A percentile compares a stretch with the other conserved stretches of the same genome.
Conservation (phyloP, 2,329 filamentous ascomycete species). For the Colletotrichum sp. region DNA sequence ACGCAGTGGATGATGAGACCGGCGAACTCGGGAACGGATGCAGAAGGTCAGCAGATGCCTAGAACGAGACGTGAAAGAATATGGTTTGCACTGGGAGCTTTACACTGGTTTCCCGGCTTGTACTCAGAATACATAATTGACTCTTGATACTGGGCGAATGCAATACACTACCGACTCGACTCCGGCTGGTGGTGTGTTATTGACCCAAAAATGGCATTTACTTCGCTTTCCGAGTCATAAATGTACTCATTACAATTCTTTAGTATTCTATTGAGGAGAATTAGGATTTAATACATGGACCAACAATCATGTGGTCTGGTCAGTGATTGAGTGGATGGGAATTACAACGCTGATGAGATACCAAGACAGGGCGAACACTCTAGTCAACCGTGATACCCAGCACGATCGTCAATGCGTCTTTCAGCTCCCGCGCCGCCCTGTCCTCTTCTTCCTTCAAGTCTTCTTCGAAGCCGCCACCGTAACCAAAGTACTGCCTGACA, state of each 20-base stretch:
- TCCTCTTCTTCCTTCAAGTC: conserved; percentile 1
- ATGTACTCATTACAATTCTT: not conserved
- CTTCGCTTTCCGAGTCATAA: not conserved
- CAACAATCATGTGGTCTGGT: not conserved
- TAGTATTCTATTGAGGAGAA: not conserved
- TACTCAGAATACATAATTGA: not conserved
- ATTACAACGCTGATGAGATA: not conserved
- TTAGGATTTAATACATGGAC: not conserved
- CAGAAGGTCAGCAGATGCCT: not conserved
- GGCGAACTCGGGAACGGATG: not conserved
- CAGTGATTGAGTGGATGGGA: not conserved
- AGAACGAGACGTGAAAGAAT: not conserved
- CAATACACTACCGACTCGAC: too few species aligned
- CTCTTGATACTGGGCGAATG: not conserved
- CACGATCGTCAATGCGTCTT: not conserved
- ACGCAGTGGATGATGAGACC: not conserved
- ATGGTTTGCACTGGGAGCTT: not conserved
- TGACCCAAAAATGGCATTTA: not conserved
- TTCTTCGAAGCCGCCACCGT: not conserved
- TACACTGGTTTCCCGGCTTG: not conserved
- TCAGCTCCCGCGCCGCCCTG: not conserved
- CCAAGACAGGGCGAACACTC: not conserved
- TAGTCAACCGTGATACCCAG: conserved; percentile 2
- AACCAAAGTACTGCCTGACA: not conserved
- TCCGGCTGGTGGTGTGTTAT: not conserved